phyloP scores from a whole-genome alignment of 2,329 filamentous ascomycete species.

The Epichloe baconii region DNA sequence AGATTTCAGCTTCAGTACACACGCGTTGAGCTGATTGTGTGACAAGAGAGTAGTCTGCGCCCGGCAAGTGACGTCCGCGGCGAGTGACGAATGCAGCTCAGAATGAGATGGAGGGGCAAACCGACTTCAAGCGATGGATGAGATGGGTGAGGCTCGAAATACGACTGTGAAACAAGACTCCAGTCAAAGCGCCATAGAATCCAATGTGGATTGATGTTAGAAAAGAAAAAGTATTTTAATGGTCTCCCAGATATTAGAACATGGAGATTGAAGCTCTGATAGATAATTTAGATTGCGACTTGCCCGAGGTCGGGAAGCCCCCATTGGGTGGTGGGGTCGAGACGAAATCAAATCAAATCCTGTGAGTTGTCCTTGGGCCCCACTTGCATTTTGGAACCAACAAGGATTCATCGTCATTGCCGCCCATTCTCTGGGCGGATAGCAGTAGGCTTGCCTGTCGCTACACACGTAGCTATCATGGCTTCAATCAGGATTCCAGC shows the following conservation, averaged over 20 bases:
- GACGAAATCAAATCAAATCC: too few species aligned
- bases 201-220: background rate
- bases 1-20: background rate
- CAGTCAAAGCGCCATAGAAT: too few species aligned
- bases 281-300: background rate
- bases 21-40: background rate
- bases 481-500: conserved; percentile 32
- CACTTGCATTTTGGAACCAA: background rate
- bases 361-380: too few species aligned
- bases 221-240: background rate
- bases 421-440: background rate
- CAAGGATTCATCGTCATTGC: background rate
- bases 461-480: conserved; percentile 22
- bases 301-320: background rate
- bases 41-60: background rate
- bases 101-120: background rate
- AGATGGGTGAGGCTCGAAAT: background rate
- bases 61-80: background rate
- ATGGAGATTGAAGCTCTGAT: background rate
- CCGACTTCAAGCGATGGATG: background rate
- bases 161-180: background rate
- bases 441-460: background rate
- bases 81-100: background rate
- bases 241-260: background rate
- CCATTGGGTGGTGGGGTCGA: background rate